Base-by-base conservation (phyloP, 2,329 filamentous ascomycete genomes). In the Neopestalotiopsis sp. region DNA sequence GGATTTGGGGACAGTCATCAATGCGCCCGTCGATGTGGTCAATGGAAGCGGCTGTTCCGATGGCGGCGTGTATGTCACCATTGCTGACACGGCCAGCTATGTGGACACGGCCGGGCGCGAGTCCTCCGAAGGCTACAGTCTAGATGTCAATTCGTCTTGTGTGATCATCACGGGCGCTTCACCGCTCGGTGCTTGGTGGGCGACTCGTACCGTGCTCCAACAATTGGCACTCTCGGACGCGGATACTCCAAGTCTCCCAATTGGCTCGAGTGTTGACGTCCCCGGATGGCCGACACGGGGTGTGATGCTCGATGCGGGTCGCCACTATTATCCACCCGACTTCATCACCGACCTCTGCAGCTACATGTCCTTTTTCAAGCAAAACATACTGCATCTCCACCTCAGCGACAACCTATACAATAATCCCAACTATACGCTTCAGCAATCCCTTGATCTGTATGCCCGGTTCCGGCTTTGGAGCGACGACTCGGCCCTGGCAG, bases 361-460 rank as follows among this genome's bases (percentile, higher is more conserved):
- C 0, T 90, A 89, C 75, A 84, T 88, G 70, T 89, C 87, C 34
- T 89, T 87, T 74, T 90, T 88, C 79, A 90, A 90, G 73, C 84
- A 89, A 71, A 89, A 88, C 70, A 84, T 84, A 1, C 86, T 90
- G 66, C 88, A 90, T 59, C 76, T 89, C 20, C 88, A 90, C 73
- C 80, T 88, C 3, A 88, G 84, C 70, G 88, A 90, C 74, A 89
- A 89, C 71, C 77, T 87, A 3, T 83, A 83, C 74, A 83, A 86
- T 58, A 87, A 86, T 45, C 78, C 83, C 1, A 78, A 81, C 28
- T 88, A 89, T 61, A 81, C 80, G 3, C 79, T 81, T 20, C 83
- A 86, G 62, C 81, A 81, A 0, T 85, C 83, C 66, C 74, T 86
- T 34, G 76, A 83, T 12, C 79, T 89, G 0, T 89, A 89, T 70